phyloP scores from a whole-genome alignment of 1,284 basidiomycete genomes.

The Mycena sp. region DNA sequence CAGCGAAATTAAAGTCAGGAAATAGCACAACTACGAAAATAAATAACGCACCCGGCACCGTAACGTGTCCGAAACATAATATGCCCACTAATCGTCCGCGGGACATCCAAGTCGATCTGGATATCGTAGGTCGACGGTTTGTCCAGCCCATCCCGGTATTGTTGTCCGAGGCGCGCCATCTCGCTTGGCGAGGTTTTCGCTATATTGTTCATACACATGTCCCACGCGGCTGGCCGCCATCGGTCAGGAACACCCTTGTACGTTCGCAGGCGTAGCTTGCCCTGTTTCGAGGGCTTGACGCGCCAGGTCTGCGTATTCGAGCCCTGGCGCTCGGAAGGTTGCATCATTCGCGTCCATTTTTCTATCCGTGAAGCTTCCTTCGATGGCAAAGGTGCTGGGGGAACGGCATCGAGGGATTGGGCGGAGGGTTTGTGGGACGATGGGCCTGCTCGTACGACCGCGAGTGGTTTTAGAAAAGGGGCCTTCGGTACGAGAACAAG shows the following conservation, averaged over 20 bases:
- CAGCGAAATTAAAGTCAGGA: slow-evolving; percentile 25
- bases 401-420: slow-evolving; percentile 56
- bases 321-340: slow-evolving; percentile 70
- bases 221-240: slow-evolving; percentile 95
- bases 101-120: slow-evolving; percentile 98
- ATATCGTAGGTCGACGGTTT: slow-evolving; percentile 91
- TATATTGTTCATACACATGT: slow-evolving; percentile 72
- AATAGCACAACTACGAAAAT: slow-evolving; percentile 22
- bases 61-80: slow-evolving; percentile 96
- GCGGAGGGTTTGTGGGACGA: slow-evolving; percentile 32
- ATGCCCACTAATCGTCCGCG: slow-evolving; percentile 95
- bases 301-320: slow-evolving; percentile 84
- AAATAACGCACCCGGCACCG: slow-evolving; percentile 81
- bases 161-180: slow-evolving; percentile 55
- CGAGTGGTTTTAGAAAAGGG: slow-evolving; percentile 72
- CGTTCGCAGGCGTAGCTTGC: slow-evolving; percentile 77
- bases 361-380: slow-evolving; percentile 81
- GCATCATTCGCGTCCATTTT: slow-evolving; percentile 93
- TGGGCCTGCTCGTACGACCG: slow-evolving; percentile 41
- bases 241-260: slow-evolving; percentile 98
- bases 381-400: slow-evolving; percentile 56
- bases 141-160: slow-evolving; percentile 78
- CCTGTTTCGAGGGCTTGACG: slow-evolving; percentile 70
- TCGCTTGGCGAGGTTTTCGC: slow-evolving; percentile 58
- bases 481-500: slow-evolving; percentile 74